Percentiles rank a stretch among this genome's conserved stretches.
Evolutionary conservation across 2,329 filamentous ascomycete genomes (phyloP).

Genomic region (Achaetomium macrosporum): DNA sequence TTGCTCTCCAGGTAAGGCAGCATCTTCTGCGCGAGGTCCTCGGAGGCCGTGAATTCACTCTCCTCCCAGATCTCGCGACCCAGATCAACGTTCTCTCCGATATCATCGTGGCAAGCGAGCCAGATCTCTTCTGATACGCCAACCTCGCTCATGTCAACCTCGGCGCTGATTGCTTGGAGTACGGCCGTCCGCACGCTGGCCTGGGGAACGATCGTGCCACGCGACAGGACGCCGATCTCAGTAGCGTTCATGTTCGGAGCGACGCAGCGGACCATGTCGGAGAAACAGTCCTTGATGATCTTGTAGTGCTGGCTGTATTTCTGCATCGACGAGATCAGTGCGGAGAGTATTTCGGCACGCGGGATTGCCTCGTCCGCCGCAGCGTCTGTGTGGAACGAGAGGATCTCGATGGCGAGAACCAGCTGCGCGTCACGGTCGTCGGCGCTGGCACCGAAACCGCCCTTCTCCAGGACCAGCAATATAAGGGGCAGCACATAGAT

Average conservation of each 20-base stretch:
- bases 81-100: constrained; percentile 77
- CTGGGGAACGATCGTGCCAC: constrained; percentile 73
- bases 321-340: constrained; percentile 78
- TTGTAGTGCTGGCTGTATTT: constrained; percentile 91
- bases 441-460: constrained; percentile 64
- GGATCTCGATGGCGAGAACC: constrained; percentile 78
- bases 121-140: constrained; percentile 86
- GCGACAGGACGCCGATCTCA: constrained; percentile 72
- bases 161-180: constrained; percentile 82
- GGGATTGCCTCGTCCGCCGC: constrained; percentile 72
- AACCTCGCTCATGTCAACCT: constrained; percentile 85
- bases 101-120: constrained; percentile 87
- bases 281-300: constrained; percentile 84
- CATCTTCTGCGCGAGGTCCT: constrained; percentile 60
- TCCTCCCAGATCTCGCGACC: constrained; percentile 93
- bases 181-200: constrained; percentile 75
- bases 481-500: constrained; percentile 82
- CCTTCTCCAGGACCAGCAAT: constrained; percentile 69
- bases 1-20: constrained; percentile 73
- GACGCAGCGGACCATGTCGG: constrained; percentile 77
- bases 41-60: constrained; percentile 67
- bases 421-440: constrained; percentile 89
- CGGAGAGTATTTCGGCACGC: constrained; percentile 64
- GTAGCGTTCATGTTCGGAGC: constrained; percentile 68
- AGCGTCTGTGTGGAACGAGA: constrained; percentile 80